Conservation (phyloP, 2,329 filamentous ascomycete species). For the Orbilia brochopaga region DNA sequence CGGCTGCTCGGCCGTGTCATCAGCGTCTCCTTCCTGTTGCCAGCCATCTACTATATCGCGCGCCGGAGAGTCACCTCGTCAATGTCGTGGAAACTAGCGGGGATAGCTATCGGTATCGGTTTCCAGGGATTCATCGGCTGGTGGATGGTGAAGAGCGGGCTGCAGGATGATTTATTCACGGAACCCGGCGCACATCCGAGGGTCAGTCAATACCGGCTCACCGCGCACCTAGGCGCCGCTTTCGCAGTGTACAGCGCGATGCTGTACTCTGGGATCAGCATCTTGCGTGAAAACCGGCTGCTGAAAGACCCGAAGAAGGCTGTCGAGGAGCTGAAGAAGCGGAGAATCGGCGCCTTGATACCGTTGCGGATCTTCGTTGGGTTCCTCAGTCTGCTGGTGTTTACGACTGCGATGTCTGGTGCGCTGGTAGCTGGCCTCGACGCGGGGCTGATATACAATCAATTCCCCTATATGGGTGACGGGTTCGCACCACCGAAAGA, state of each 20-base stretch:
- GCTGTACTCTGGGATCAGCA: conserved; percentile 83
- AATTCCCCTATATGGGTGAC: conserved; percentile 93
- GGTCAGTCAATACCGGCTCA: conserved; percentile 91
- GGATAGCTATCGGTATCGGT: conserved; percentile 86
- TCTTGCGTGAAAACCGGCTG: conserved; percentile 78
- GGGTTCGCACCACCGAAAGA: conserved; percentile 77
- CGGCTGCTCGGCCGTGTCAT: conserved; percentile 92
- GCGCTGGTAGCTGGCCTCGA: conserved; percentile 87
- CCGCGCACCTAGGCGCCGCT: conserved; percentile 85
- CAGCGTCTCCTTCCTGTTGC: conserved; percentile 85
- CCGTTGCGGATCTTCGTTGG: conserved; percentile 55
- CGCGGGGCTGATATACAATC: conserved; percentile 96
- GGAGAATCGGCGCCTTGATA: conserved; percentile 28
- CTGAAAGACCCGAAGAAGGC: conserved; percentile 71
- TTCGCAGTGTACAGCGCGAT: conserved; percentile 94
- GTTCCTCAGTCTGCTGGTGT: conserved; percentile 67
- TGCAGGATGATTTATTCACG: conserved; percentile 94
- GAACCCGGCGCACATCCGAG: conserved; percentile 81
- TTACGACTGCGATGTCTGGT: conserved; percentile 86
- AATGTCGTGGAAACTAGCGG: conserved; percentile 78
- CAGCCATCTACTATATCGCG: conserved; percentile 85
- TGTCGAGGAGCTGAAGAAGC: conserved; percentile 64
- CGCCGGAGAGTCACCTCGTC: conserved; percentile 76
- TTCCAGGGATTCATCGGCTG: conserved; percentile 95
- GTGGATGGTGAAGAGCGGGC: conserved; percentile 99